These are phyloP conservation scores for Phytopythium litorale DNA, from an alignment of 352 stramenopile species.

Conservation along the genomic window DNA sequence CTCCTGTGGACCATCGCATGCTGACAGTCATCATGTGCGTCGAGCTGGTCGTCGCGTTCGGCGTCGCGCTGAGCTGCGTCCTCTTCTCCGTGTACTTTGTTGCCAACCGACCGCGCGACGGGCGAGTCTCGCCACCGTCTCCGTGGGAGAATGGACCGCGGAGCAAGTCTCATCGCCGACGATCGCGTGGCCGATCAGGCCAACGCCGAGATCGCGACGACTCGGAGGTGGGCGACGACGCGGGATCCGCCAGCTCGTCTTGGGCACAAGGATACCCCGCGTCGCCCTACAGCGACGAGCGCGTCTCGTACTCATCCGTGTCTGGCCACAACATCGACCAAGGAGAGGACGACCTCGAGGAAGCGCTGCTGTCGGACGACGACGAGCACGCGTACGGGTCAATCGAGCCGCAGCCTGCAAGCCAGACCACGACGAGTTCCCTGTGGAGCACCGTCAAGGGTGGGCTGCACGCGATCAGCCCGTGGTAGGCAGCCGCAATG, in stretches of 20 bases:
- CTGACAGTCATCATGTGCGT: constrained; percentile 86
- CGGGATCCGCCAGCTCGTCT: constrained; percentile 16
- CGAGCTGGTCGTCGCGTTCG: constrained; percentile 80
- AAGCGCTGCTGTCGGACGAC: constrained; percentile 63
- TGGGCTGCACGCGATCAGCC: constrained; percentile 60
- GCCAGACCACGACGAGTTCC: constrained; percentile 10
- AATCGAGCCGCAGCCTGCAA: constrained; percentile 25
- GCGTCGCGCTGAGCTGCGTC: constrained; percentile 74
- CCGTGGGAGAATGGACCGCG: constrained; percentile 3
- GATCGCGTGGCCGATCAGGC: constrained; percentile 14
- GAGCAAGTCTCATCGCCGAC: constrained; percentile 9
- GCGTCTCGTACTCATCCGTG: constrained; percentile 19
- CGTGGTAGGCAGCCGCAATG: no score
- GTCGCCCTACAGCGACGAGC: constrained; percentile 27
- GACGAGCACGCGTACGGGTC: constrained; percentile 70
- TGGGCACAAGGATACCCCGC: constrained; percentile 22
- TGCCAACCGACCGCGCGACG: constrained; percentile 67
- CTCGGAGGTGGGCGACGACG: constrained; percentile 11
- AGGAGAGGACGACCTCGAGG: constrained; percentile 53
- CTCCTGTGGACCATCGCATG: constrained; percentile 77
- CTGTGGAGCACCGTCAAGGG: constrained; percentile 54
- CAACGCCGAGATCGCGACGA: constrained; percentile 15
- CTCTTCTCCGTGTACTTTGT: constrained; percentile 89
- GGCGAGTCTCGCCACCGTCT: constrained; percentile 9
- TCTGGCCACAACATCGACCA: constrained; percentile 9